Conservation (phyloP, 208 protist species). For the Vickermania ingenoplastis region DNA sequence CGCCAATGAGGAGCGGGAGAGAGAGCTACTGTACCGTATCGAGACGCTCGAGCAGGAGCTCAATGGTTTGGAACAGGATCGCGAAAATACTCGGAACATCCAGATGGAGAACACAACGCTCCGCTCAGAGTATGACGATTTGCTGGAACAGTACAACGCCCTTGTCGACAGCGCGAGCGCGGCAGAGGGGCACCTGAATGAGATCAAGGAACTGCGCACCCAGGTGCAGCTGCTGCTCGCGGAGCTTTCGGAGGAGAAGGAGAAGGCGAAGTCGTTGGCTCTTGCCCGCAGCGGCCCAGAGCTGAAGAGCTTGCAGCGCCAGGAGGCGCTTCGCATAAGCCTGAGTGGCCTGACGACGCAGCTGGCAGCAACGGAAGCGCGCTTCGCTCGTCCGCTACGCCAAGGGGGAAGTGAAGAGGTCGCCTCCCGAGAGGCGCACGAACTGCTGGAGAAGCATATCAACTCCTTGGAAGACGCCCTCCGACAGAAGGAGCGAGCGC, state of each 20-base stretch:
- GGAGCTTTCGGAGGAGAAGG: constrained; percentile 21
- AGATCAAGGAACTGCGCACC: constrained; percentile 17
- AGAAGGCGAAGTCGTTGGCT: constrained; percentile 5
- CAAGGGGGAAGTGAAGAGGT: background rate
- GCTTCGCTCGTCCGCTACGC: constrained; percentile 7
- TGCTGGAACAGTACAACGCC: constrained; percentile 11
- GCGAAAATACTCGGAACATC: constrained; percentile 9
- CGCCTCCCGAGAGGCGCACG: constrained; percentile 2
- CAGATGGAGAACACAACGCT: too few relatives aligned
- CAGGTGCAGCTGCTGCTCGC: constrained; percentile 18
- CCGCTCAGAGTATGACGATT: constrained; percentile 18
- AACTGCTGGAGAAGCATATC: constrained; percentile 16
- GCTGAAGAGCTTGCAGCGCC: constrained; percentile 14
- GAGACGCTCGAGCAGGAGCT: constrained; percentile 14
- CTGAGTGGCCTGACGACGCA: constrained; percentile 28
- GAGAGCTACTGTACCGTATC: constrained; percentile 16
- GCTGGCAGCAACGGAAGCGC: constrained; percentile 16
- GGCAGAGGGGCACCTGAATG: constrained; percentile 10
- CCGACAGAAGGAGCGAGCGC: constrained; percentile 16
- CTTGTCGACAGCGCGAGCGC: constrained; percentile 17
- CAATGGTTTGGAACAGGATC: constrained; percentile 6
- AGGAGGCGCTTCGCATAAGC: constrained; percentile 25
- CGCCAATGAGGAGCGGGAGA: constrained; percentile 26
- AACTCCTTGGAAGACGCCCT: constrained; percentile 19
- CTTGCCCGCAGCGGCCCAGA: constrained; percentile 16